Conservation (phyloP, 2,329 filamentous ascomycete genomes). For the Venturia oleaginea region DNA sequence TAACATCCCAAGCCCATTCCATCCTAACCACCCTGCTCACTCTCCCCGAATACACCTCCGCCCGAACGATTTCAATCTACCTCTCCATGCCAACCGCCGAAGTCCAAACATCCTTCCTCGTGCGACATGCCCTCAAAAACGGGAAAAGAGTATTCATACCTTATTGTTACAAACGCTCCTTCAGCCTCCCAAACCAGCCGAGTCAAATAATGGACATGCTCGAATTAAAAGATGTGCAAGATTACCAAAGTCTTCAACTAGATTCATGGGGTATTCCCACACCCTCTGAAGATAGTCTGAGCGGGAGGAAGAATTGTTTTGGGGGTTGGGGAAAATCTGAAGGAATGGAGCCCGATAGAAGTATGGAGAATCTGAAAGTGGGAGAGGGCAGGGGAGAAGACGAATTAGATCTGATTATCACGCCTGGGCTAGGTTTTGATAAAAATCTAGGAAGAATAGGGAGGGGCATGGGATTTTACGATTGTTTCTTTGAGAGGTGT, state of each 20-base stretch:
- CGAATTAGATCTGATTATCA: slow-evolving; percentile 73
- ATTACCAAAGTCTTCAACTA: slow-evolving; percentile 66
- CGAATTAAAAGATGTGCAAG: slow-evolving; percentile 58
- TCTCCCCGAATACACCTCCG: slow-evolving; percentile 65
- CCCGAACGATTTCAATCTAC: slow-evolving; percentile 73
- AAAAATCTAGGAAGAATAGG: slow-evolving; percentile 65
- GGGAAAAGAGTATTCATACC: slow-evolving; percentile 89
- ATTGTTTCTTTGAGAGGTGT: slow-evolving; percentile 80
- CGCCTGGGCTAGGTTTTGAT: slow-evolving; percentile 93
- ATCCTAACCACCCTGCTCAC: slow-evolving; percentile 39
- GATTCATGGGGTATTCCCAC: slow-evolving; percentile 97
- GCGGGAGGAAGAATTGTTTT: slow-evolving; percentile 62
- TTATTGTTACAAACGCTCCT: slow-evolving; percentile 70
- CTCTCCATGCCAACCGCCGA: slow-evolving; percentile 87
- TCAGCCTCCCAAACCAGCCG: slow-evolving; percentile 34
- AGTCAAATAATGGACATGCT: slow-evolving; percentile 88
- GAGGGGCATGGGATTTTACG: slow-evolving; percentile 95
- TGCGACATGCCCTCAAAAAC: slow-evolving; percentile 64
- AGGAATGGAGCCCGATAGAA: too few species aligned
- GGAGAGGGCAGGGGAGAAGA: slow-evolving; percentile 19
- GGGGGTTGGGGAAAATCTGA: slow-evolving; percentile 47
- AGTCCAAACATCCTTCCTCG: slow-evolving; percentile 73
- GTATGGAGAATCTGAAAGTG: slow-evolving; percentile 27
- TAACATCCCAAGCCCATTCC: not conserved
- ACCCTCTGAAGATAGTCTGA: slow-evolving; percentile 56